These are phyloP conservation scores for Lathyrus sativus DNA, from an alignment of 306 rosid genomes.

Conservation along the genomic window DNA sequence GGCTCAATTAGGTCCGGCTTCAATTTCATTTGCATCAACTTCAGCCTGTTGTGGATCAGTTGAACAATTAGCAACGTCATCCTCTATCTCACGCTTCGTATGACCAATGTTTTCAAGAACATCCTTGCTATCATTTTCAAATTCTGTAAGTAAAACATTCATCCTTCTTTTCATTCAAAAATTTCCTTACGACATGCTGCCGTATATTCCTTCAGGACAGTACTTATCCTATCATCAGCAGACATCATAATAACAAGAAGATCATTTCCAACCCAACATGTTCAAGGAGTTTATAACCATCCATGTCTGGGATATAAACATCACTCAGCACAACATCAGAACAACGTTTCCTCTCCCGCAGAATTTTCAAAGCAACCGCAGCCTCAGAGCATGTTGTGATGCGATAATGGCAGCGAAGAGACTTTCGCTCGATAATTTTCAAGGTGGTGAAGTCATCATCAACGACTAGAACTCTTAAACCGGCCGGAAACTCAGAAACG, in stretches of 20 bases:
- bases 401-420: constrained; percentile 57
- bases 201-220: constrained; percentile 75
- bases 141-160: no score
- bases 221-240: constrained; percentile 66
- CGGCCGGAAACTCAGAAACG: constrained; percentile 52
- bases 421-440: constrained; percentile 64
- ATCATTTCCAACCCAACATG: constrained; percentile 75
- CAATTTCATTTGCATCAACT: no score
- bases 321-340: constrained; percentile 82
- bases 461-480: constrained; percentile 70
- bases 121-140: no score
- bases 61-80: no score
- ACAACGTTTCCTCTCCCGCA: constrained; percentile 67
- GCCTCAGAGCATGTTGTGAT: constrained; percentile 68
- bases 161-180: constrained; percentile 61
- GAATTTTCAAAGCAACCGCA: constrained; percentile 66
- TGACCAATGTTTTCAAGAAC: no score
- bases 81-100: no score
- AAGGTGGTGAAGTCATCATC: constrained; percentile 65
- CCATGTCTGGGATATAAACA: constrained; percentile 86
- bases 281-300: constrained; percentile 77
- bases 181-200: constrained; percentile 75
- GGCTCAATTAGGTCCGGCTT: no score
- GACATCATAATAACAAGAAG: constrained; percentile 88
- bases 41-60: no score